These are phyloP conservation scores for Friedmanniomyces endolithicus DNA, from an alignment of 495 filamentous ascomycete genomes.

Conservation along the genomic window DNA sequence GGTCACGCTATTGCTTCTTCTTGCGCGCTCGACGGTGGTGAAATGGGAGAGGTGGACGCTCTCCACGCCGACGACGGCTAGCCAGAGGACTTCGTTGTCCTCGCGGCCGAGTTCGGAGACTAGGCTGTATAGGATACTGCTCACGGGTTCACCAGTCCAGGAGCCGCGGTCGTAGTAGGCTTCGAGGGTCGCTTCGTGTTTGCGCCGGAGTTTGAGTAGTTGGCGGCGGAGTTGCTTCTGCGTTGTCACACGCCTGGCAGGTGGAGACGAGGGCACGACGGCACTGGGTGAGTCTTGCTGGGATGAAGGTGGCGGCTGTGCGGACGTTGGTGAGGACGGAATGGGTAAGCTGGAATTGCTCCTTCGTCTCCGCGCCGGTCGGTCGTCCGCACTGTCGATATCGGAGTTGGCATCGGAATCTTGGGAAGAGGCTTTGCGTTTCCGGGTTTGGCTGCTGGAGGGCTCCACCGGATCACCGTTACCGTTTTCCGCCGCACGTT, in stretches of 20 bases:
- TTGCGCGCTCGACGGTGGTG: background rate
- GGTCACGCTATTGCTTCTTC: slow-evolving; percentile 35
- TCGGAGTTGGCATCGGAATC: slow-evolving; percentile 43
- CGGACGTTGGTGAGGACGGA: slow-evolving; percentile 34
- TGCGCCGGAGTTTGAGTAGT: slow-evolving; percentile 58
- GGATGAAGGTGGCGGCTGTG: slow-evolving; percentile 32
- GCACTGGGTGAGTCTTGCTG: slow-evolving; percentile 15
- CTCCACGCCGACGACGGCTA: slow-evolving; percentile 81
- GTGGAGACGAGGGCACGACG: slow-evolving; percentile 35
- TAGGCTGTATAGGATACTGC: slow-evolving; percentile 82
- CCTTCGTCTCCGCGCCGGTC: slow-evolving; percentile 24
- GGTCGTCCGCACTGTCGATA: slow-evolving; percentile 26
- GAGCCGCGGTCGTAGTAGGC: slow-evolving; percentile 76
- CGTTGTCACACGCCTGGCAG: slow-evolving; percentile 35
- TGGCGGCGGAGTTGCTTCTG: slow-evolving; percentile 48
- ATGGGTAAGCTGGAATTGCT: slow-evolving; percentile 43
- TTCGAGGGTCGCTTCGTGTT: slow-evolving; percentile 59
- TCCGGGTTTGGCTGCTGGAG: slow-evolving; percentile 38
- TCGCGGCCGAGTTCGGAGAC: slow-evolving; percentile 91
- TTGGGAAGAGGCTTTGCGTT: slow-evolving; percentile 69
- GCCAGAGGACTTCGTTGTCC: slow-evolving; percentile 92
- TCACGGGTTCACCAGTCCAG: slow-evolving; percentile 89
- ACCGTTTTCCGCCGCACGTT: slow-evolving; percentile 17
- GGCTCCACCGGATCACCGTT: slow-evolving; percentile 3
- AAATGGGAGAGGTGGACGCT: slow-evolving; percentile 67